A percentile compares a stretch with the other conserved stretches of the same genome.
phyloP scores from a whole-genome alignment of 2,329 filamentous ascomycete genomes.

The Claviceps monticola region DNA sequence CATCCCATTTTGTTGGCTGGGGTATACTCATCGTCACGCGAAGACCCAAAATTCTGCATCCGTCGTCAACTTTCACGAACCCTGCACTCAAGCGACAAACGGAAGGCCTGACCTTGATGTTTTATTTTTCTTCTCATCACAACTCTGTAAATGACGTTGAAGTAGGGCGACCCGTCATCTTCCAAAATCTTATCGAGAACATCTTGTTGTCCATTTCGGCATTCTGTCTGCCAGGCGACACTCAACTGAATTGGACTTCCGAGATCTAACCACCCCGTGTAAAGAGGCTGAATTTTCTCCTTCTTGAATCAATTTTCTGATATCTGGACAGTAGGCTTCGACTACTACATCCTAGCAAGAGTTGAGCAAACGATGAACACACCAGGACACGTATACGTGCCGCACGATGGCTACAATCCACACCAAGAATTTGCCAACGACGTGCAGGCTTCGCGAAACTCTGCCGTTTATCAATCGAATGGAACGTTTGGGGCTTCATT shows the following conservation, averaged over 20 bases:
- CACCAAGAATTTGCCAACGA: conserved; percentile 11
- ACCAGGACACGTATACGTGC: conserved; percentile 14
- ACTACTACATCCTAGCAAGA: background rate
- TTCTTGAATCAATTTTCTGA: background rate
- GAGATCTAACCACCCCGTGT: background rate
- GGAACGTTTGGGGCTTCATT: background rate
- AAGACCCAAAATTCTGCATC: background rate
- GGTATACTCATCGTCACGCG: background rate
- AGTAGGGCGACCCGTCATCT: background rate
- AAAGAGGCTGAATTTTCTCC: too few species aligned
- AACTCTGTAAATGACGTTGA: background rate
- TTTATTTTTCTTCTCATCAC: background rate
- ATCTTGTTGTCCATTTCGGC: background rate
- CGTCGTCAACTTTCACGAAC: background rate
- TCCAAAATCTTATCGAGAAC: background rate
- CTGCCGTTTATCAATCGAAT: conserved; percentile 5
- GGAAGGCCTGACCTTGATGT: background rate
- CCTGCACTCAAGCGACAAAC: background rate
- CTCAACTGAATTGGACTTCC: background rate
- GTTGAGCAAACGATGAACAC: conserved; percentile 16
- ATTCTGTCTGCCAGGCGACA: background rate
- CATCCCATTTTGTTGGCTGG: background rate
- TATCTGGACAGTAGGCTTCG: background rate
- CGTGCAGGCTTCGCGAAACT: conserved; percentile 7
- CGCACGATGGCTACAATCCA: conserved; percentile 11